Base-by-base conservation (phyloP, 2,329 filamentous ascomycete species). In the Zasmidium cellare region DNA sequence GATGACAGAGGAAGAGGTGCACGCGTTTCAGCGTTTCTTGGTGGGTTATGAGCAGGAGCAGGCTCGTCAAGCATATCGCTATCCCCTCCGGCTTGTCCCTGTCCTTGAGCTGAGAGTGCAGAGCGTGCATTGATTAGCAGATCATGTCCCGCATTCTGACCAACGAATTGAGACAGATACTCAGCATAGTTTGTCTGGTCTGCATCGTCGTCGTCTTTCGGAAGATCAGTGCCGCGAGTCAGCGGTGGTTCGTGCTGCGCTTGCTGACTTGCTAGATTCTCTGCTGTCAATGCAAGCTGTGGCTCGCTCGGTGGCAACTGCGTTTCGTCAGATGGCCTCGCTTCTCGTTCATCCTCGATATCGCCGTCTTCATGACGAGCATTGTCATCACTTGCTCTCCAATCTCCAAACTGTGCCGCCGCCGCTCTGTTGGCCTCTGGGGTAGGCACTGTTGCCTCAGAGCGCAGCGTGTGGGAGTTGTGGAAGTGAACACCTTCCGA, bases 211-310 rank as follows among this genome's bases (percentile, higher is more conserved):
- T 71, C 70, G 47, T 74, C 71, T 54, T 62, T 55, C 1, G 60
- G 62, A 12, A 74, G 50, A 51, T 74, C 71, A 1, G 57, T 19
- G 3, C 62, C 72, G 46, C 71, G 62, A 2, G 60, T 46, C 9
- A 57, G 25, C n/a, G 58, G 54, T 19, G 47, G 45, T 23, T 54
- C 57, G 22, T 69, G 61, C 28, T 65, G 53, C 24, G 65, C 69
- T 60, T 73, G 66, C 45, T 71, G 69, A 53, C 62, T 70, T 24
- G 67, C 67, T 16, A 74, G 63, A 47, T 73, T 74, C 9, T 65
- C 69, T 55, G 65, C 66, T 2, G 71, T 74, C 25, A 74, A 57
- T 16, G 67, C 58, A 51, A 55, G 55, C 19, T 54, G 45, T 48
- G 47, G 14, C 16, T n/a, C 35, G 16, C 12, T 14, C 11, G 35